Evolutionary conservation across 176 grass and related monocot genomes (phyloP).

Genomic region (Carex littledalei): DNA sequence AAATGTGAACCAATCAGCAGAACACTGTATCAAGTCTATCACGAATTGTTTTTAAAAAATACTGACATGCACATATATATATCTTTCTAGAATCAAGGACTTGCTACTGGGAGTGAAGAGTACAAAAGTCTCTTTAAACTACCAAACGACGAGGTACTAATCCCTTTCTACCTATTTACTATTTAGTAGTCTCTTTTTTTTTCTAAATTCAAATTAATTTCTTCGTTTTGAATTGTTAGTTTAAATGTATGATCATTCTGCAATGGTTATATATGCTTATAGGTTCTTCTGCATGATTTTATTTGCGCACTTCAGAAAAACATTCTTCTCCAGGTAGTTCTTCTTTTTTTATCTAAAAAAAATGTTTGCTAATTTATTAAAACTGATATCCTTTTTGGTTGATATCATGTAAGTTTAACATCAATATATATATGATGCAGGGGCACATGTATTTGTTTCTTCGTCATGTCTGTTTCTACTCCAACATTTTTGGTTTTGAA

Average conservation of each 20-base stretch:
- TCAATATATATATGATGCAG: constrained; percentile 41
- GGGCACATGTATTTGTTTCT: constrained; percentile 99
- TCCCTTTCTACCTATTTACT: background rate
- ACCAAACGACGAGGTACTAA: constrained; percentile 66
- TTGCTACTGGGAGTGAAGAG: constrained; percentile 77
- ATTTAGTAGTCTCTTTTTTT: background rate
- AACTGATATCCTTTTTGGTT: constrained; percentile 27
- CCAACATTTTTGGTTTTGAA: constrained; percentile 97
- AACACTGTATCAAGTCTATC: background rate
- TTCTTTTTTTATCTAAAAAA: background rate
- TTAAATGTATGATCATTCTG: background rate
- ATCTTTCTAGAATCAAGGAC: constrained; percentile 37
- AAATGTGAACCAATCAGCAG: background rate
- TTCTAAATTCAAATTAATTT: constrained; percentile 3
- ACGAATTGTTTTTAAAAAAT: background rate
- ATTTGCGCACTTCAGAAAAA: constrained; percentile 89
- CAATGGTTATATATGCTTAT: constrained; percentile 12
- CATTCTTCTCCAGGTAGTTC: constrained; percentile 87
- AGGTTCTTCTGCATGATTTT: constrained; percentile 95
- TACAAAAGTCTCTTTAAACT: constrained; percentile 83
- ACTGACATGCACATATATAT: background rate
- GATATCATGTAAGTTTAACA: constrained; percentile 17
- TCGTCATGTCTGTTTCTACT: constrained; percentile 91
- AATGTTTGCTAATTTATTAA: constrained; percentile 6
- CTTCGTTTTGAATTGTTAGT: background rate